Percentiles rank a stretch among this genome's conserved stretches.
phyloP scores from a whole-genome alignment of 768 basidiomycete genomes.

The Trametes maxima region DNA sequence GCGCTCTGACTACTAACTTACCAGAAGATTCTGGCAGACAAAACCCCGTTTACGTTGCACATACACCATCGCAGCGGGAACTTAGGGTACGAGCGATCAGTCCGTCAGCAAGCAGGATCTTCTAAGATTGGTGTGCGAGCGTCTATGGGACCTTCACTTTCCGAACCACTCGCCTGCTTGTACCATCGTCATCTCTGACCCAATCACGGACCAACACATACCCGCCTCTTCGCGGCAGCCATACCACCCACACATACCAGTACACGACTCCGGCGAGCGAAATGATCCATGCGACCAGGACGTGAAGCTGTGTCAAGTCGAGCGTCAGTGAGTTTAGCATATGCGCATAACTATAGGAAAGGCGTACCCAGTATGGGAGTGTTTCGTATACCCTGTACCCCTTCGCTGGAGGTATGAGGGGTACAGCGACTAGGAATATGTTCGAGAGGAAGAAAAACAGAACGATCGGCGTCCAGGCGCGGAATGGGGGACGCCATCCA shows the following conservation, averaged over 20 bases:
- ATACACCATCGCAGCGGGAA: background rate
- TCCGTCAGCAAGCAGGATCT: background rate
- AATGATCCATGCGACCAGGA: conserved; percentile 30
- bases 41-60: too few species aligned
- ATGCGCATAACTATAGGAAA: background rate
- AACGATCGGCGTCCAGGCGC: conserved; percentile 50
- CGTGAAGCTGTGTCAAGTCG: conserved; percentile 31
- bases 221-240: conserved; percentile 32
- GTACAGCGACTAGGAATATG: conserved; percentile 61
- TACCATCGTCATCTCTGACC: conserved; percentile 47
- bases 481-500: conserved; percentile 71
- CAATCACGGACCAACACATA: conserved; percentile 33
- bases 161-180: conserved; percentile 54
- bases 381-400: conserved; percentile 54
- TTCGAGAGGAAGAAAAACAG: conserved; percentile 66
- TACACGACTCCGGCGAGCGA: conserved; percentile 33
- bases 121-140: background rate
- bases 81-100: background rate
- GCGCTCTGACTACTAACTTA: too few species aligned
- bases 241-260: conserved; percentile 35
- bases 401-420: conserved; percentile 60
- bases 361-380: conserved; percentile 66
- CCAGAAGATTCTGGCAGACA: background rate
- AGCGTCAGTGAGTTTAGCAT: background rate
- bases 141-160: conserved; percentile 33